These are phyloP conservation scores for Pichia phayaonensis DNA, from an alignment of 805 yeast genomes.

Conservation along the genomic window DNA sequence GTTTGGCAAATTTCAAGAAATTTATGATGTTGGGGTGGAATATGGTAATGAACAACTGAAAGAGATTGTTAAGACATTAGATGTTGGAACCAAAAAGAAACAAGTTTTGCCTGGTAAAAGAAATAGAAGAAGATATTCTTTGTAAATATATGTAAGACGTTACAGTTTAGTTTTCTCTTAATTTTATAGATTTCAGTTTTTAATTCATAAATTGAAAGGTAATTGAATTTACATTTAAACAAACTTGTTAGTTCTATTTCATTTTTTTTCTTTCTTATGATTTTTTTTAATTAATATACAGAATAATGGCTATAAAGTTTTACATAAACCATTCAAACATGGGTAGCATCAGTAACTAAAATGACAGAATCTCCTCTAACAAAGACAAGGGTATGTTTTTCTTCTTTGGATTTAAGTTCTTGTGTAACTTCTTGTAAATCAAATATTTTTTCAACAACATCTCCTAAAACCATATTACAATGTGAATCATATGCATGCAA, in stretches of 20 bases:
- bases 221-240: no score
- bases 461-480: conserved; percentile 91
- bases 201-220: no score
- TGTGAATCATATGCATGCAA: conserved; percentile 94
- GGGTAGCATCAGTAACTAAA: conserved; percentile 43
- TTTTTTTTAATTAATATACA: not conserved
- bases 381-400: conserved; percentile 79
- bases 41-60: conserved; percentile 59
- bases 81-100: conserved; percentile 26
- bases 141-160: conserved; percentile 25
- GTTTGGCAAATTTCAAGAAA: conserved; percentile 86
- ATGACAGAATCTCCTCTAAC: conserved; percentile 98
- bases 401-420: conserved; percentile 38
- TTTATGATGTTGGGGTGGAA: conserved; percentile 68
- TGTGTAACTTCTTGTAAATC: conserved; percentile 42
- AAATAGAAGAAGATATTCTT: conserved; percentile 54
- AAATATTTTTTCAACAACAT: conserved; percentile 79
- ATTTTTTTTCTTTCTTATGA: not conserved
- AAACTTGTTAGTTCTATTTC: no score
- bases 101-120: conserved; percentile 4
- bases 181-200: not conserved
- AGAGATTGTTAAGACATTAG: conserved; percentile 38
- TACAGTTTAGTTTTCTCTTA: not conserved
- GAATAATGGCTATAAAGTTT: not conserved
- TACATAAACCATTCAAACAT: conserved; percentile 14